Evolutionary conservation across 2,329 filamentous ascomycete genomes (phyloP).

Genomic region (Neofusicoccum kwambonambiense): DNA sequence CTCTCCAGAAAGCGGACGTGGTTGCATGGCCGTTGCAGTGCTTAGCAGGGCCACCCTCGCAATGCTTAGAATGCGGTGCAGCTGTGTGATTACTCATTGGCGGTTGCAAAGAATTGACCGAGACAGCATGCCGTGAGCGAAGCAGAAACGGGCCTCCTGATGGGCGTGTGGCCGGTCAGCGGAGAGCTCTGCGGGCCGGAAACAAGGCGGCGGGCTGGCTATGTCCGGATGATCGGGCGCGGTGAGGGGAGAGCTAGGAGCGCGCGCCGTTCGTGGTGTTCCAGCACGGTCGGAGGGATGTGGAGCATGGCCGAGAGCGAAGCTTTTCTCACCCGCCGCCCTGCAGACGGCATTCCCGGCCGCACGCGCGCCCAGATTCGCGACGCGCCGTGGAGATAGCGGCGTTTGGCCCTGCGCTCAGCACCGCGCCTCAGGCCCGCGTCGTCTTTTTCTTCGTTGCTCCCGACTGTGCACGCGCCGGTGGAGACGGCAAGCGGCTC

Average conservation of each 20-base stretch:
- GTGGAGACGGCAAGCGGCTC: no score
- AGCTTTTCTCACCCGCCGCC: no score
- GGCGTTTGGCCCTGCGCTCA: background rate
- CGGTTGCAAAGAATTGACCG: background rate
- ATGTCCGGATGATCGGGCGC: slow-evolving; percentile 4
- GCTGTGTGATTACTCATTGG: background rate
- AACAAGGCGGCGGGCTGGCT: background rate
- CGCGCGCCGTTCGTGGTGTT: slow-evolving; percentile 1
- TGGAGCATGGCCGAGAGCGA: no score
- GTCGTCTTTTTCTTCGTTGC: background rate
- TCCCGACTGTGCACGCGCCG: no score
- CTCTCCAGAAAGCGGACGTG: no score
- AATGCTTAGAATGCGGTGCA: no score
- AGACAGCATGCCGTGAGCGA: background rate
- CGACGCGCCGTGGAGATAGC: background rate
- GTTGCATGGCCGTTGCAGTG: no score
- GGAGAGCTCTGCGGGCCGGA: background rate
- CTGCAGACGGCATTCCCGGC: no score
- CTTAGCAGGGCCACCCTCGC: no score
- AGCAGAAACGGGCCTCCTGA: background rate
- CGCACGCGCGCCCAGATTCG: background rate
- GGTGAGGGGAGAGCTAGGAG: background rate
- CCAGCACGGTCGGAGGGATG: background rate
- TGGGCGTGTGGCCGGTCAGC: background rate
- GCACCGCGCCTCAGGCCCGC: background rate